A percentile compares a stretch with the other conserved stretches of the same genome.
Conservation (phyloP, 257 asterid species). For the Asclepias syriaca region DNA sequence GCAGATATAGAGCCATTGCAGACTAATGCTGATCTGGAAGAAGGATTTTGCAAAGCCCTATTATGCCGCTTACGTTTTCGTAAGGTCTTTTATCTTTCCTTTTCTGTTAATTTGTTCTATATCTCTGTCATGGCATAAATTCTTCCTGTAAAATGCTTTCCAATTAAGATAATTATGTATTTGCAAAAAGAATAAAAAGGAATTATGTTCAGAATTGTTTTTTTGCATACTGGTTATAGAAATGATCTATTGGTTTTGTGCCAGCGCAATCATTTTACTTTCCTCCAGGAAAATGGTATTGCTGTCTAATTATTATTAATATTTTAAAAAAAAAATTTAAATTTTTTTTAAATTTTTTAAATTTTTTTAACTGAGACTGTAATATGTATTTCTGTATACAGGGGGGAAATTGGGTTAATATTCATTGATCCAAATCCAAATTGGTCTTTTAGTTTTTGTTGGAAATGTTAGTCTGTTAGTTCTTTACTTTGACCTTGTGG, state of each 20-base stretch:
- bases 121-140: neutral
- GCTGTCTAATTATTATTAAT: neutral
- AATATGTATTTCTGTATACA: neutral
- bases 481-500: neutral
- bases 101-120: constrained; percentile 14
- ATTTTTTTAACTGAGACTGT: neutral
- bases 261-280: no score
- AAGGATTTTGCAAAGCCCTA: constrained; percentile 87
- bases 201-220: neutral
- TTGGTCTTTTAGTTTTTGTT: neutral
- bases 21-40: constrained; percentile 73
- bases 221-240: neutral
- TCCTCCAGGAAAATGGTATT: neutral
- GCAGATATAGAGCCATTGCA: constrained; percentile 94
- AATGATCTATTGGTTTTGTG: neutral
- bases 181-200: neutral
- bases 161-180: neutral
- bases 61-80: constrained; percentile 99
- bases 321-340: no score
- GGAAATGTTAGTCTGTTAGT: neutral
- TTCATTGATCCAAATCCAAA: neutral
- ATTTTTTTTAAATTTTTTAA: neutral
- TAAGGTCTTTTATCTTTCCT: constrained; percentile 91
- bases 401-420: neutral
- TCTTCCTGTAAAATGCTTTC: neutral